Evolutionary conservation across 2,329 filamentous ascomycete genomes (phyloP), one percentile per base, ranked within the genome.

Genomic region (Pseudocercospora musae): DNA sequence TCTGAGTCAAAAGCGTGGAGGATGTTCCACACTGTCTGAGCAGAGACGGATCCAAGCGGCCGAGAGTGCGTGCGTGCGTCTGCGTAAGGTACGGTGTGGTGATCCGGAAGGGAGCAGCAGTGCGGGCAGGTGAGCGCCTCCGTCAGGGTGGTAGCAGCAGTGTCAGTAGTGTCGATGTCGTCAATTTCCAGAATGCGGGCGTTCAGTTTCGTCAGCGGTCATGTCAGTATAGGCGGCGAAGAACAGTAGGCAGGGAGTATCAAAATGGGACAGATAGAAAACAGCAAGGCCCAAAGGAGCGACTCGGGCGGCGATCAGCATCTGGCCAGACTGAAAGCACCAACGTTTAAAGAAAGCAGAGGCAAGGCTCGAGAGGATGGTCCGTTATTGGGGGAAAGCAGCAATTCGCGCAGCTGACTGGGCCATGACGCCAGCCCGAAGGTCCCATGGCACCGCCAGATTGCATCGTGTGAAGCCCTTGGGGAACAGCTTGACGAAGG

Each of bases 361-460:
- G 62, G 42, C 62, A 23, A 44, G 62, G 33, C 57, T 48, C 33
- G 42, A 29, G 42, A 59, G 55, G 55, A 59, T 44, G 44, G 54
- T 63, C 59, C 42, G 62, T 60, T 66, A 62, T 60, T 66, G 62
- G 58, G 62, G 62, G 62, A 60, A 57, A 40, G 40, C 46, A 64
- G 62, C 62, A 58, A 57, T 64, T 57, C 60, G 57, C 59, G 63
- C 66, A 68, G 67, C 61, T 70, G 56, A 71, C 64, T 69, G 70
- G 70, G 67, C 66, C 59, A 66, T 69, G 70, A 71, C 70, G 70
- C 70, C 68, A 70, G 68, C 65, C 66, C 62, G 62, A 54, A 60
- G 60, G 59, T 65, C 62, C 66, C 66, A 70, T 69, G 70, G 71
- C 70, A 70, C 62, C 70, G 71, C 71, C 70, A 68, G 67, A 69